These are phyloP conservation scores for Penicillium steckii DNA, from an alignment of 495 filamentous ascomycete genomes.

Conservation along the genomic window DNA sequence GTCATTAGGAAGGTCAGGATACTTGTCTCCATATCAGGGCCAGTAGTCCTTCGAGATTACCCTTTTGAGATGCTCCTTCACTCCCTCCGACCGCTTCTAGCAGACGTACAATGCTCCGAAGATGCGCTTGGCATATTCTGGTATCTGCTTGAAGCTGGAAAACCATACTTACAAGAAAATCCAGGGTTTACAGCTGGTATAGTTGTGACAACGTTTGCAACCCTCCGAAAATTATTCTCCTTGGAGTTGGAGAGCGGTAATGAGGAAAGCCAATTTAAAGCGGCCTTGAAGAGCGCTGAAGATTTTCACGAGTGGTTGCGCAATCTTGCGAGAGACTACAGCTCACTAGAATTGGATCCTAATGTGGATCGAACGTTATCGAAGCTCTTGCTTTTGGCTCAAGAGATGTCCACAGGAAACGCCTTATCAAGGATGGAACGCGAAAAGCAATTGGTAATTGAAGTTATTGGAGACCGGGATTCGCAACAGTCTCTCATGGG, in stretches of 20 bases:
- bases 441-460: constrained; percentile 71
- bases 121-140: constrained; percentile 85
- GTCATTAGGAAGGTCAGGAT: constrained; percentile 84
- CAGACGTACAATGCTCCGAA: constrained; percentile 83
- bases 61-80: constrained; percentile 91
- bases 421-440: constrained; percentile 58
- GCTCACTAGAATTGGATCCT: constrained; percentile 45
- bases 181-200: constrained; percentile 79
- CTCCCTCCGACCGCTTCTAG: constrained; percentile 73
- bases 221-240: constrained; percentile 68
- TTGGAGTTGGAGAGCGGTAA: constrained; percentile 67
- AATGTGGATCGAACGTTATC: constrained; percentile 57
- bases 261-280: constrained; percentile 71
- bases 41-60: constrained; percentile 69
- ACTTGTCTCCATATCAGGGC: constrained; percentile 73
- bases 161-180: constrained; percentile 56
- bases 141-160: constrained; percentile 75
- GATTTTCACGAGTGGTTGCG: constrained; percentile 72
- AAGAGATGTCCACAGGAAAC: constrained; percentile 53
- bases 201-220: constrained; percentile 70
- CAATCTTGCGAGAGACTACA: constrained; percentile 56
- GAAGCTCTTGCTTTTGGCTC: constrained; percentile 61
- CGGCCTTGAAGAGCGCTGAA: constrained; percentile 64
- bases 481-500: constrained; percentile 61
- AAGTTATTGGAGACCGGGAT: constrained; percentile 70